Evolutionary conservation across 345 rosid genomes (phyloP), one percentile per base, ranked within the genome.

Genomic region (Arabidopsis suecica): DNA sequence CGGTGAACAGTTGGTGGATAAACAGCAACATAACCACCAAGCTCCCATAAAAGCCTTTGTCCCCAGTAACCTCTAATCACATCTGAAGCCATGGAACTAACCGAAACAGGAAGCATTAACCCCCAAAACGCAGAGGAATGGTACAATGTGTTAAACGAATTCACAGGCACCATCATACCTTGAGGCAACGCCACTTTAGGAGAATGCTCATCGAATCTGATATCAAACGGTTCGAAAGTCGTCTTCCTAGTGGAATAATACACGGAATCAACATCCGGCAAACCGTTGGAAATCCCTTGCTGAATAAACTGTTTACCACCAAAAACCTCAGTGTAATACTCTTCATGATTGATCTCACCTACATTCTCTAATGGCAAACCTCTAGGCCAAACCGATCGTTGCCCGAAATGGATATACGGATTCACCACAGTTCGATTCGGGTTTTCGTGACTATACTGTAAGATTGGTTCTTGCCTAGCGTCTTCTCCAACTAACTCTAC

Each of bases 91-190:
- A 94, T 94, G 0, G 95, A 78, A 60, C 98, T 94, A 61, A 94
- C 88, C 6, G 97, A 91, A 73, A 94, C 95, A 1, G 98, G 98
- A 65, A 94, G 96, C 98, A 94, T 91, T 83, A 94, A 77, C 5
- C 86, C 98, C 97, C 96, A 94, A 80, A 94, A 94, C 16, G 98
- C 98, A 0, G 98, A 80, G 0, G 98, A 94, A 76, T 91, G 98
- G 65, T 85, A 94, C 32, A 94, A 56, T 0, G 98, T 94, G 72
- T 94, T 94, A 53, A 94, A 91, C 0, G 98, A 94, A 83, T 94
- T 94, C 40, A 94, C 38, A 0, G 98, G 98, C 64, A 86, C 93
- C 98, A 94, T 91, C 61, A 85, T 61, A 49, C 98, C 98, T 65
- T 94, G 98, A 3, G 98, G 98, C 73, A 94, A 80, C 0, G 93